A percentile compares a stretch with the other conserved stretches of the same genome.
Conservation (phyloP, 2,329 filamentous ascomycete genomes). For the Fusarium duplospermum region DNA sequence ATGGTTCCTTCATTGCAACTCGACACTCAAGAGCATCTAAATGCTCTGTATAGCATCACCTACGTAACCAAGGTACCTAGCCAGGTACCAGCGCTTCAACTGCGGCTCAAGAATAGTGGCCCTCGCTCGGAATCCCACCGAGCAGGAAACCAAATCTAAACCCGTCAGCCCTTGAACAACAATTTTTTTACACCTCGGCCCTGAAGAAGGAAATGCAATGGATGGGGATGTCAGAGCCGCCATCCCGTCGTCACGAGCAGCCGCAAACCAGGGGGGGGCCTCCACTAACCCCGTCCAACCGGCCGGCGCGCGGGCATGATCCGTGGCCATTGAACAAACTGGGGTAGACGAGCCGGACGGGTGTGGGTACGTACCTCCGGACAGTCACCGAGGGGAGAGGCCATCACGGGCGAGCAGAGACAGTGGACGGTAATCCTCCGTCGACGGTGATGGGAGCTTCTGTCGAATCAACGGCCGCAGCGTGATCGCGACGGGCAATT, state of each 20-base stretch:
- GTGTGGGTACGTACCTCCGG: slow-evolving; percentile 41
- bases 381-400: slow-evolving; percentile 40
- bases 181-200: slow-evolving; percentile 34
- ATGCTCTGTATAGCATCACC: not conserved
- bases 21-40: not conserved
- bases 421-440: not conserved
- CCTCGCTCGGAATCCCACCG: slow-evolving; percentile 35
- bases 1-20: not conserved
- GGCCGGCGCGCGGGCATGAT: slow-evolving; percentile 21
- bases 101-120: slow-evolving; percentile 1
- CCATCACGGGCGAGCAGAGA: not conserved
- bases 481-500: slow-evolving; percentile 30
- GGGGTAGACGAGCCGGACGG: not conserved
- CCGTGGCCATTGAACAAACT: slow-evolving; percentile 13
- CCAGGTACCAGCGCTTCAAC: not conserved
- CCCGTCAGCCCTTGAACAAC: not conserved
- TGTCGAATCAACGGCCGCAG: slow-evolving; percentile 21
- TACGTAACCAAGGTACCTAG: not conserved
- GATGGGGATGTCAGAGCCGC: slow-evolving; percentile 13
- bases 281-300: not conserved
- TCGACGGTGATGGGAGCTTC: not conserved
- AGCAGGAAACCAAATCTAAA: slow-evolving; percentile 22
- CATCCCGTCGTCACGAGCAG: slow-evolving; percentile 30
- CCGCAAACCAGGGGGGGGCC: slow-evolving; percentile 2
- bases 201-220: slow-evolving; percentile 9